Base-by-base conservation (phyloP, 1,284 basidiomycete species). In the Pholiota adiposa region DNA sequence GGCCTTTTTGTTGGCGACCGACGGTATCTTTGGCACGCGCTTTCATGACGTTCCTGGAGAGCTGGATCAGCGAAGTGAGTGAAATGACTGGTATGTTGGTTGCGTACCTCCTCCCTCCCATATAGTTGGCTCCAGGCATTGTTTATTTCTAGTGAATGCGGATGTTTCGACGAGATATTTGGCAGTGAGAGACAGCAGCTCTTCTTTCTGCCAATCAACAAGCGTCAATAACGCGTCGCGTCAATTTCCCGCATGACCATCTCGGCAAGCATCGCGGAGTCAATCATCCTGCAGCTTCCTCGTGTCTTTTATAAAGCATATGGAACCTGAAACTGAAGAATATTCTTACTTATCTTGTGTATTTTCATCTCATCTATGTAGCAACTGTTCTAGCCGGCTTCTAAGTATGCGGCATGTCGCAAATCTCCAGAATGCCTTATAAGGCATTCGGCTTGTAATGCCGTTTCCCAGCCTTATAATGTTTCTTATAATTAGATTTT, bases 121-220 rank as follows among this genome's bases (percentile, higher is more conserved):
- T 87, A 65, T 86, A 87, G 63, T 87, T 87, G 44, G 84, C 83
- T 4, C 84, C 84, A 3, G 75, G 70, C 82, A 83, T 84, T 33
- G 14, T 34, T 14, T 33, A 34, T 1, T 33, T 34, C 16, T 4
- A 41, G 38, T 16, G n/a, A 40, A 1, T 43, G 21, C 14, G 18
- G n/a, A n/a, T n/a, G 1, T n/a, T 40, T 40, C 1, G n/a, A 25
- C 12, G 46, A 18, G 9, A 40, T 40, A 52, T 52, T 25, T 7
- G 12, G 25, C 33, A 52, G 3, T 2, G 18, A 25, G 21, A 25
- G n/a, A 51, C 23, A 34, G n/a, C n/a, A n/a, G n/a, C n/a, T n/a
- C n/a, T n/a, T 16, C 23, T 19, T 21, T 11, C 46, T 18, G 34
- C 9, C 9, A 25, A 33, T 40, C 34, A 57, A 57, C 36, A 57